Conservation (phyloP, 2,329 filamentous ascomycete genomes). For the Nigrospora osmanthi region DNA sequence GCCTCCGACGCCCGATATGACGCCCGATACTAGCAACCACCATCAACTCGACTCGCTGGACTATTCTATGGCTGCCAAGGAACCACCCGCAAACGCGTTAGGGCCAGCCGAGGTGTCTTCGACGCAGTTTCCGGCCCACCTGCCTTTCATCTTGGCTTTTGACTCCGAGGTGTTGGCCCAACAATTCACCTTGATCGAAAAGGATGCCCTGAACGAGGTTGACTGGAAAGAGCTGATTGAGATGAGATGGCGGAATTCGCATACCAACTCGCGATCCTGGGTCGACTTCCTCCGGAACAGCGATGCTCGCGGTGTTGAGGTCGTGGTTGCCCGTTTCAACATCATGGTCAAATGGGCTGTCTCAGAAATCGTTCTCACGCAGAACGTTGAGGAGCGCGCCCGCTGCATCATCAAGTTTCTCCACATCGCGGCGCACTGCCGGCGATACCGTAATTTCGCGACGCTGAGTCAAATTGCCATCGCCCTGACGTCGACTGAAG, state of each 20-base stretch:
- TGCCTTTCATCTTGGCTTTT: conserved; percentile 76
- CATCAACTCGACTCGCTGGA: conserved; percentile 19
- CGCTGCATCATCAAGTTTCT: conserved; percentile 74
- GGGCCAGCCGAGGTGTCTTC: conserved; percentile 4
- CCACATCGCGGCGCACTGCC: conserved; percentile 70
- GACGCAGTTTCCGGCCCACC: conserved; percentile 46
- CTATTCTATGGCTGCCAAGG: conserved; percentile 25
- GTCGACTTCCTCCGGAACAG: conserved; percentile 70
- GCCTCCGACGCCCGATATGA: conserved; percentile 42
- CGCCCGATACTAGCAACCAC: conserved; percentile 30
- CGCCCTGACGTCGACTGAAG: conserved; percentile 66
- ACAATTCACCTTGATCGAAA: conserved; percentile 80
- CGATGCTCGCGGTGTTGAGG: conserved; percentile 68
- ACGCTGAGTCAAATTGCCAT: conserved; percentile 77
- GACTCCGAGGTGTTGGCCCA: conserved; percentile 73
- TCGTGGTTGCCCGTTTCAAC: conserved; percentile 81
- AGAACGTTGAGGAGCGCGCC: conserved; percentile 63
- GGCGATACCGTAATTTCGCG: conserved; percentile 72
- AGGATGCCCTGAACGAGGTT: conserved; percentile 77
- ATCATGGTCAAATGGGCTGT: conserved; percentile 83
- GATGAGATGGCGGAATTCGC: conserved; percentile 70
- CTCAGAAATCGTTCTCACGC: conserved; percentile 70
- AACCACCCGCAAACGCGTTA: conserved; percentile 26
- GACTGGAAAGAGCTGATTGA: conserved; percentile 85
- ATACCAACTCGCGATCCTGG: conserved; percentile 65